Evolutionary conservation across 306 rosid species (phyloP).

Genomic region (Chamaecrista fasciculata): DNA sequence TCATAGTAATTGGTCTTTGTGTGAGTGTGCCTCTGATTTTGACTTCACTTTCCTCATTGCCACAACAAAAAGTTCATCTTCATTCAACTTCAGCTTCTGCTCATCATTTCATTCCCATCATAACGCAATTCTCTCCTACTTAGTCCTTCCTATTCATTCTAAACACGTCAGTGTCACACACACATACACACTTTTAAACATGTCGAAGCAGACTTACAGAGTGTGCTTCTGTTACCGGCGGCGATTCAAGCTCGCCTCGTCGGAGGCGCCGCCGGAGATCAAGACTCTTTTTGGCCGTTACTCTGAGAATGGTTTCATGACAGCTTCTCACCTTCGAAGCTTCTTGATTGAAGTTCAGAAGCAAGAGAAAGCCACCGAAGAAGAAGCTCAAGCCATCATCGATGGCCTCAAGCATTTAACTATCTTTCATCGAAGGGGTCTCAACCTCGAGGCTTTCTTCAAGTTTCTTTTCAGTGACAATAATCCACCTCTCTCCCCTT

Average conservation of each 20-base stretch:
- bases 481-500: slow-evolving; percentile 52
- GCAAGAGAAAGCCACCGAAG: slow-evolving; percentile 50
- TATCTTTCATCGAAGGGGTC: slow-evolving; percentile 59
- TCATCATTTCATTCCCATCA: no score
- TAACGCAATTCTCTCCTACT: no score
- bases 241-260: slow-evolving; percentile 57
- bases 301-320: slow-evolving; percentile 81
- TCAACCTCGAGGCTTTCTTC: slow-evolving; percentile 78
- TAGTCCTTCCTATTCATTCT: no score
- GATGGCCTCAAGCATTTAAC: slow-evolving; percentile 59
- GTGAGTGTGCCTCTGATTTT: no score
- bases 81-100: no score
- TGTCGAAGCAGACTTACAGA: slow-evolving; percentile 88
- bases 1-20: no score
- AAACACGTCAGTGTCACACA: no score
- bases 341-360: slow-evolving; percentile 71
- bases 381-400: slow-evolving; percentile 60
- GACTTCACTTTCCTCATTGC: no score
- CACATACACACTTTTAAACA: no score
- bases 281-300: slow-evolving; percentile 49
- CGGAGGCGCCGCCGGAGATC: slow-evolving; percentile 79
- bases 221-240: slow-evolving; percentile 92
- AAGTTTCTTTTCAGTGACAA: slow-evolving; percentile 65
- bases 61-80: no score
- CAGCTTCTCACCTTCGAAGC: slow-evolving; percentile 48